Evolutionary conservation across 2,329 filamentous ascomycete genomes (phyloP), one percentile per base, ranked within the genome.

Genomic region (Fusarium sp.): DNA sequence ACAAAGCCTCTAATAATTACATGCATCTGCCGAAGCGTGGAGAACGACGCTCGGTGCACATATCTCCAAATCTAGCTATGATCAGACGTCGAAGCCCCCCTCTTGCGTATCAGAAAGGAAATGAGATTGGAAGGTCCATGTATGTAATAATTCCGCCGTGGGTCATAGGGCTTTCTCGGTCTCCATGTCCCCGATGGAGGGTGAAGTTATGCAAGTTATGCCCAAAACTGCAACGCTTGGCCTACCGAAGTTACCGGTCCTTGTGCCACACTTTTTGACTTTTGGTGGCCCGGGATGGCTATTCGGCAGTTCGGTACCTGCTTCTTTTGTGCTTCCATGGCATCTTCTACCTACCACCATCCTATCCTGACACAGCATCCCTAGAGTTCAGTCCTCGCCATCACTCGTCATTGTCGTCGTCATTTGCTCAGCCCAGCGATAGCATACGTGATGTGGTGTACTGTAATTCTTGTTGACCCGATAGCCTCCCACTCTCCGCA

Each of bases 291-390:
- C 66, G 65, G 67, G 53, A 54, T 41, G 46, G 29, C 46, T 20
- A 52, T 60, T 69, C 68, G 68, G 68, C 64, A 70, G 64, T 71
- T 70, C 54, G 37, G 51, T 61, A 57, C 63, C 68, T 70, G 55
- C 68, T 70, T 70, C 63, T 67, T 46, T 59, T 18, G 53, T 58
- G 67, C 67, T 69, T 69, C 67, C 45, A 61, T 45, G 25, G 18
- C 48, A 44, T 24, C 32, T 66, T 66, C 54, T 42, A 51, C 22
- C 22, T 4, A 29, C 25, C 30, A 8, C 8, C 25, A 41, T 30
- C 37, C n/a, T 30, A 46, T 29, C 37, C 20, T 37, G 20, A 32
- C 42, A 59, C 54, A 49, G 37, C 12, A 24, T 29, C 27, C 14
- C 22, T 20, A n/a, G 9, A 51, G 25, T 24, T 29, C 24, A 49